Evolutionary conservation across 2,329 filamentous ascomycete species (phyloP), one percentile per base, ranked within the genome.

Genomic region (Rhynchosporium graminicola): DNA sequence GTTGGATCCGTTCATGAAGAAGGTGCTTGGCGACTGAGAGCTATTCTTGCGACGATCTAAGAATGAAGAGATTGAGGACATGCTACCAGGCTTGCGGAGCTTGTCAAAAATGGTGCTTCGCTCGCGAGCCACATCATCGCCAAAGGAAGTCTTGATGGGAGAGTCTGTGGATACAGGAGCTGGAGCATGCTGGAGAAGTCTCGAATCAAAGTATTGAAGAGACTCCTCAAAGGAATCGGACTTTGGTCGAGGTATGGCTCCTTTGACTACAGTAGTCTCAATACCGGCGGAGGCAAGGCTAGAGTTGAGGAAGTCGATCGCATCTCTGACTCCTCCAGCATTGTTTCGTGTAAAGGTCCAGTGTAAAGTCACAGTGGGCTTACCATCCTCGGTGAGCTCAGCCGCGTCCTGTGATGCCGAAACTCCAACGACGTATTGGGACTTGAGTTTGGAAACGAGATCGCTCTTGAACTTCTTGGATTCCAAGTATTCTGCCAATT

Each of bases 181-280:
- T 42, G 94, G 92, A 3, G 94, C 93, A 71, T 96, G 92, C 76
- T 98, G 95, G 59, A 99, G 84, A 51, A 99, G 84, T 79, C 97
- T 98, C 2, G 94, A 97, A 74, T 97, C 91, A 73, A 99, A 99
- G 79, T 93, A 98, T 62, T 93, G 94, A 58, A 98, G 83, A 7
- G 94, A 96, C 71, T 99, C 94, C 75, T 99, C 95, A 68, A 99
- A 99, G 0, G 95, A 97, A 76, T 99, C 95, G 0, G 95, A 98
- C 80, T 98, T 97, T 66, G 95, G 95, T n/a, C 95, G 90, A 26
- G 94, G 92, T 68, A 98, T 95, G n/a, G 92, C 88, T 58, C 95
- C 95, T 76, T 96, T 96, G 72, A 98, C 87, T 47, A 92, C 88
- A 62, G 85, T 90, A 9, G 88, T 85, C 71, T 98, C 92, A n/a